Base-by-base conservation (phyloP, 139 green algal genomes). In the Edaphochlamys debaryana region DNA sequence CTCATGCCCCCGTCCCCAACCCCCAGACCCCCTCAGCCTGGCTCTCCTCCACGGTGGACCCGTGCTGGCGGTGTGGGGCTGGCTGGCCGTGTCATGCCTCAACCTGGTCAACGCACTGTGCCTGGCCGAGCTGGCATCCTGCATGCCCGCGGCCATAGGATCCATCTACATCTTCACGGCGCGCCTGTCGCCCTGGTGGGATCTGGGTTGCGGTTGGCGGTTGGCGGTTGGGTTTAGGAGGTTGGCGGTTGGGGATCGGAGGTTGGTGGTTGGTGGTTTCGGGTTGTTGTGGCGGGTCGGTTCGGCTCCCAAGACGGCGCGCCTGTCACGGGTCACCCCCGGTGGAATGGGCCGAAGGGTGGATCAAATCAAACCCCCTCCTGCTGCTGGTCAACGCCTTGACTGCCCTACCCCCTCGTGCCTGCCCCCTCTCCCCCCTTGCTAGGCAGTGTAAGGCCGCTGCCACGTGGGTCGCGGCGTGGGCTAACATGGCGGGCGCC, bases 71-170 rank as follows among this genome's bases (percentile, higher is more conserved):
- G 36, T 52, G 52, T 79, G 71, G 60, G 64, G 64, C 64, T 69
- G 34, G 64, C 20, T 67, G 36, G 52, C 1, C 2, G 36, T 36
- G 25, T 54, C 23, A 1, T 34, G 17, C 7, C 52, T 79, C 48
- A 78, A 66, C 70, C 4, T 66, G 20, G 22, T 48, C 32, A 64
- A 48, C 4, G n/a, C 70, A 34, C 32, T 66, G 48, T 78, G 70
- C 34, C 70, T 78, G 48, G 50, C 70, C 27, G 70, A 78, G 70
- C 40, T 78, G 70, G 70, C 70, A 20, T 32, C 70, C 13, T 67
- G 70, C 48, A 78, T 78, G 70, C 70, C 70, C 20, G 70, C 70
- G 34, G 70, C 70, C 13, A 54, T 78, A 6, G 70, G 70, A 48
- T 50, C 32, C 9, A 32, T 78, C 3, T 78, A 78, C 70, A 27